Evolutionary conservation across 2,329 filamentous ascomycete species (phyloP).

Genomic region (Diplodia seriata): DNA sequence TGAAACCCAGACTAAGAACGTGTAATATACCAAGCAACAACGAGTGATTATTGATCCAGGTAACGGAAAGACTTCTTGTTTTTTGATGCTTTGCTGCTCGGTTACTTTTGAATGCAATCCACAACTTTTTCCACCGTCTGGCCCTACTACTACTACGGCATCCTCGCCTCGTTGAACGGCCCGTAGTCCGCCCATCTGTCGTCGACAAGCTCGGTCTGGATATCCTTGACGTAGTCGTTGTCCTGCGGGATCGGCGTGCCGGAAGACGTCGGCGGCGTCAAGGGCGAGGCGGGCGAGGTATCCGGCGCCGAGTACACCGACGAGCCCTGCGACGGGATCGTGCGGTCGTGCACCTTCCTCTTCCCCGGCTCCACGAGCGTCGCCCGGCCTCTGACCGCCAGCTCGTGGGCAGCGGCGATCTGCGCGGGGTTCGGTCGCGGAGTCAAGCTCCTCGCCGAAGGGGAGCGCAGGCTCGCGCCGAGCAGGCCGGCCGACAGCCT

Average conservation of each 20-base stretch:
- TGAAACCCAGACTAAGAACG: slow-evolving; percentile 36
- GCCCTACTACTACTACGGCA: not conserved
- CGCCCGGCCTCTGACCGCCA: not conserved
- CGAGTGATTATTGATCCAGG: not conserved
- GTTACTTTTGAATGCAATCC: not conserved
- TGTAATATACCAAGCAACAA: slow-evolving; percentile 6
- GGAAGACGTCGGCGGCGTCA: not conserved
- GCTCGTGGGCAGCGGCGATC: not conserved
- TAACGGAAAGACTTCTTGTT: not conserved
- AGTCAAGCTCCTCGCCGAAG: not conserved
- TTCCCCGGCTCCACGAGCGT: not conserved
- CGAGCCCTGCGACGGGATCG: slow-evolving; percentile 3
- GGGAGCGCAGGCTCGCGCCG: not conserved
- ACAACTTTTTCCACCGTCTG: not conserved
- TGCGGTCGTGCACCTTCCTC: not conserved
- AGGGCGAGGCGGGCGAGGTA: not conserved
- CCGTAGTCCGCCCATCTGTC: slow-evolving; percentile 22
- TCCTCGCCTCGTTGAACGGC: slow-evolving; percentile 10
- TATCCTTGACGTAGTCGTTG: slow-evolving; percentile 22
- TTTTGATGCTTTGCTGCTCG: not conserved
- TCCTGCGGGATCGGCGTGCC: not conserved
- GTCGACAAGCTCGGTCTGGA: slow-evolving; percentile 14
- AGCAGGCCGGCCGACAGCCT: not conserved
- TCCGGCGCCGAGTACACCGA: slow-evolving; percentile 5
- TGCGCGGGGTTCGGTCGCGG: not conserved